Evolutionary conservation across 2,329 filamentous ascomycete species (phyloP).

Genomic region (Leptosphaerulina australis): DNA sequence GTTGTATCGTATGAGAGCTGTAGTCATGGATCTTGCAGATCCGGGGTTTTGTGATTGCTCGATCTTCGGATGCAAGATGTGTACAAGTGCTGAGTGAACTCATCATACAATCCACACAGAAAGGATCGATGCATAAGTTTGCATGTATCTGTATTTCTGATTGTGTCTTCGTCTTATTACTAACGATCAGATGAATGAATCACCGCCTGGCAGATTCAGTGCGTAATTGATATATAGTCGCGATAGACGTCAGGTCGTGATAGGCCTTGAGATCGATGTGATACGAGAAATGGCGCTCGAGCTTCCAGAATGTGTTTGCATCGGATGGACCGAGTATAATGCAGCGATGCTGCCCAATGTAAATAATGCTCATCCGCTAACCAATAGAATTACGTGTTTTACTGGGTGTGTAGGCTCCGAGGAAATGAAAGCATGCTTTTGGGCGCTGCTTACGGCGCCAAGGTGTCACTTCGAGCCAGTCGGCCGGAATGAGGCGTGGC

Average conservation of each 20-base stretch:
- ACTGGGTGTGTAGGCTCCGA: conserved; percentile 1
- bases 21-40: not conserved
- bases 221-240: not conserved
- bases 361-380: not conserved
- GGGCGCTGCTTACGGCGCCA: conserved; percentile 27
- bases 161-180: not conserved
- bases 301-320: conserved; percentile 1
- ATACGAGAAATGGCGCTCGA: conserved; percentile 5
- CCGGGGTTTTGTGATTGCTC: not conserved
- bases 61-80: not conserved
- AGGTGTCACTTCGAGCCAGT: conserved; percentile 5
- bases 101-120: conserved; percentile 11
- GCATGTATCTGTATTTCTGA: not conserved
- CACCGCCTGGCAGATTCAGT: not conserved
- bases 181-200: not conserved
- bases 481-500: not conserved
- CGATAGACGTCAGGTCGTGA: conserved; percentile 9
- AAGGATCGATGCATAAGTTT: not conserved
- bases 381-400: not conserved
- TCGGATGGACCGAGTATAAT: not conserved
- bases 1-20: not conserved
- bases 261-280: conserved; percentile 1
- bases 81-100: conserved; percentile 1
- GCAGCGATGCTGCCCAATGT: conserved; percentile 2
- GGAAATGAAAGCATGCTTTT: conserved; percentile 1